Evolutionary conservation across 2,329 filamentous ascomycete species (phyloP), one percentile per base, ranked within the genome.

Genomic region (Microcyclospora pomicola): DNA sequence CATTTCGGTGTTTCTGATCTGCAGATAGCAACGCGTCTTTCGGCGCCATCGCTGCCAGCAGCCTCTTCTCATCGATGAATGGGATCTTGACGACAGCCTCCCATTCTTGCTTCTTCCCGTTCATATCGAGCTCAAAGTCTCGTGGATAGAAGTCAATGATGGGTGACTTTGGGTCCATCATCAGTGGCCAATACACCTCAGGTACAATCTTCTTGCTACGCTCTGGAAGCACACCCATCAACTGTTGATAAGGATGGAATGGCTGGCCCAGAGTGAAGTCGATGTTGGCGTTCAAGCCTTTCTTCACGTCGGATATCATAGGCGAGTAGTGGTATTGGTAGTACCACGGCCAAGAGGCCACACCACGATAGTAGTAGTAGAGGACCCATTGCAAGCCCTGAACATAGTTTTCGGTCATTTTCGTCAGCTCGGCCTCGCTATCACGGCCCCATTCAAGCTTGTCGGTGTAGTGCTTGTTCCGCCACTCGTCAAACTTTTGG

Each of bases 61-160:
- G 67, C 16, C 91, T 76, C 51, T 80, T 76, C 59, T 98, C 88
- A 41, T 98, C 85, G 46, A 98, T 98, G 62, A 98, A 98, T 0
- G 91, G 91, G 54, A 98, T 98, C 62, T 96, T 98, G 47, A 98
- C 86, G 29, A 98, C 88, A 19, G 91, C 91, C 58, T 98, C 91
- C 91, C 91, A 98, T 46, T 98, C 92, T 82, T 94, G 92, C 66
- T 94, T 98, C 68, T 98, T 98, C 42, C 91, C 92, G 51, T 98
- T 96, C 91, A 98, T 96, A 58, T 98, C 92, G 31, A 98, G 70
- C 48, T 92, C 85, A 53, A 98, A 98, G 52, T 98, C 91, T 50
- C 88, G 75, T 2, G 91, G 91, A 53, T 98, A 98, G 59, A 98
- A 98, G 57, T 98, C 91, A 53, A 94, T 82, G 58, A 98, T 98